Conservation (phyloP, 1,139 yeast species). For the Wickerhamomyces sp. region DNA sequence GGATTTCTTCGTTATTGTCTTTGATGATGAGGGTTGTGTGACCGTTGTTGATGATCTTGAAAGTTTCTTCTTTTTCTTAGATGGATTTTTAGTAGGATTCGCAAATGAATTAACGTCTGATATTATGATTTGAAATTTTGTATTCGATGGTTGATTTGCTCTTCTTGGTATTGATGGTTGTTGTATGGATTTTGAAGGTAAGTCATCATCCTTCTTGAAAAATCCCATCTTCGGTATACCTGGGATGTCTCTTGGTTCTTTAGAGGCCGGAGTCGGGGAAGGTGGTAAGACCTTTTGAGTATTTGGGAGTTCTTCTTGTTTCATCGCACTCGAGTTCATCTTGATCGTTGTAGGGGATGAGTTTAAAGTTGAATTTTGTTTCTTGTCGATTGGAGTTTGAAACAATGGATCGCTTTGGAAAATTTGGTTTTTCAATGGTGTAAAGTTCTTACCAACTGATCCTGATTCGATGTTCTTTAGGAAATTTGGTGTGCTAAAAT, state of each 20-base stretch:
- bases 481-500: constrained; percentile 22
- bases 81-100: constrained; percentile 4
- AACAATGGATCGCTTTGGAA: constrained; percentile 14
- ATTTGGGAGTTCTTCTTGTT: constrained; percentile 9
- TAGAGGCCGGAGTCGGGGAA: constrained; percentile 15
- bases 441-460: constrained; percentile 9
- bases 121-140: constrained; percentile 23
- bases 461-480: constrained; percentile 17
- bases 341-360: constrained; percentile 25
- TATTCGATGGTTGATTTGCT: constrained; percentile 2
- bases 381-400: constrained; percentile 18
- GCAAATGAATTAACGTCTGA: constrained; percentile 22
- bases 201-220: constrained; percentile 14
- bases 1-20: constrained; percentile 13
- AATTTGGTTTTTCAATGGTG: constrained; percentile 21
- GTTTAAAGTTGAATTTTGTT: constrained; percentile 12
- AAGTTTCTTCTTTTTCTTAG: constrained; percentile 13
- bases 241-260: not conserved
- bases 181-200: constrained; percentile 3
- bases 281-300: constrained; percentile 5
- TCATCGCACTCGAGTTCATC: constrained; percentile 22
- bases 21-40: constrained; percentile 4
- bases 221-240: constrained; percentile 18
- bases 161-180: constrained; percentile 2
- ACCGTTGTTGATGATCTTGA: constrained; percentile 17